Percentiles rank a stretch among this genome's conserved stretches.
Conservation (phyloP, 73 alveolate genomes). For the Paramecium biaurelia region DNA sequence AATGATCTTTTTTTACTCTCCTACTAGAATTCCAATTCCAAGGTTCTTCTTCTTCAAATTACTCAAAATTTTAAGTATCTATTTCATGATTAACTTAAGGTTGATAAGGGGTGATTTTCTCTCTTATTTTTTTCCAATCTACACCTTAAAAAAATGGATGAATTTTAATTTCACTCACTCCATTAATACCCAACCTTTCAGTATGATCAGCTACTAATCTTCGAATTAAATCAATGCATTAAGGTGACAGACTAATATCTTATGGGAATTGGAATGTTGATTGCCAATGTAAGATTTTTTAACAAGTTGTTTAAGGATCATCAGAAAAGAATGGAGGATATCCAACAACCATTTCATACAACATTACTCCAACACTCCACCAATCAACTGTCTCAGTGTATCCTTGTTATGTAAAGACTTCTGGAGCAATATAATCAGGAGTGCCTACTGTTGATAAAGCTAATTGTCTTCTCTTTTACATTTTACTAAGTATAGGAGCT, state of each 20-base stretch:
- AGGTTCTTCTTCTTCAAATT: conserved; percentile 82
- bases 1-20: conserved; percentile 31
- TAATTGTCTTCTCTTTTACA: conserved; percentile 51
- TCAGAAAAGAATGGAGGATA: conserved; percentile 87
- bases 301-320: conserved; percentile 77
- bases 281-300: conserved; percentile 83
- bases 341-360: conserved; percentile 87
- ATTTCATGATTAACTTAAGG: conserved; percentile 72
- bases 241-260: conserved; percentile 73
- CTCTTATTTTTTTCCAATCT: conserved; percentile 81
- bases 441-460: conserved; percentile 94
- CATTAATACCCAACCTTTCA: conserved; percentile 76
- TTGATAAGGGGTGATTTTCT: conserved; percentile 75
- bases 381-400: conserved; percentile 86
- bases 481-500: conserved; percentile 2
- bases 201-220: conserved; percentile 73
- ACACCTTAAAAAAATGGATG: conserved; percentile 86
- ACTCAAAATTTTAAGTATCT: conserved; percentile 81
- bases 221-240: conserved; percentile 76
- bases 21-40: conserved; percentile 19
- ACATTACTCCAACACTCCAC: conserved; percentile 87
- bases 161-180: conserved; percentile 78
- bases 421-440: conserved; percentile 92
- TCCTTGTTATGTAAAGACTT: conserved; percentile 83
- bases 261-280: conserved; percentile 76